Conservation (phyloP, 2,329 filamentous ascomycete species). For the Monosporascus sp. region DNA sequence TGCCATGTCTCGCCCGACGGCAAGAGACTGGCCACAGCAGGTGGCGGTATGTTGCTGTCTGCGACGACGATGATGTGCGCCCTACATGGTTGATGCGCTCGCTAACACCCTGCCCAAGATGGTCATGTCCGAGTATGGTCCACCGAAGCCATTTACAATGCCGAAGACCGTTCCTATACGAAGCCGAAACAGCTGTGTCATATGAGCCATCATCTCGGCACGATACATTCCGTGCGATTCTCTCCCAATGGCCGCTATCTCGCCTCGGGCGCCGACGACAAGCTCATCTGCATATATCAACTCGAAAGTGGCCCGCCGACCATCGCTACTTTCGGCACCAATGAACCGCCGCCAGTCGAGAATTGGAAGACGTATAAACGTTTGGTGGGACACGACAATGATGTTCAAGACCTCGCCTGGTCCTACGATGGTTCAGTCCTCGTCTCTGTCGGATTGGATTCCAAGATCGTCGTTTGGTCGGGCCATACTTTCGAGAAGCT, state of each 20-base stretch:
- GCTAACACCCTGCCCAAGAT: slow-evolving; percentile 46
- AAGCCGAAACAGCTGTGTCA: slow-evolving; percentile 91
- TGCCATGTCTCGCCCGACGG: slow-evolving; percentile 96
- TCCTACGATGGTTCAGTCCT: slow-evolving; percentile 92
- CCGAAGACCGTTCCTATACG: slow-evolving; percentile 63
- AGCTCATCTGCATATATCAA: slow-evolving; percentile 96
- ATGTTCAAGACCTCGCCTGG: slow-evolving; percentile 97
- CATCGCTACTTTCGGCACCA: slow-evolving; percentile 68
- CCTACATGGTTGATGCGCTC: slow-evolving; percentile 1
- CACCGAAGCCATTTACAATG: slow-evolving; percentile 84
- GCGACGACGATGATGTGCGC: slow-evolving; percentile 2
- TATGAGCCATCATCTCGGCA: slow-evolving; percentile 97
- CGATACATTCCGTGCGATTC: slow-evolving; percentile 94
- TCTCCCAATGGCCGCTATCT: slow-evolving; percentile 93
- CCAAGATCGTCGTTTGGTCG: slow-evolving; percentile 97
- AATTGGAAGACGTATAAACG: slow-evolving; percentile 96
- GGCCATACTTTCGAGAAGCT: slow-evolving; percentile 97
- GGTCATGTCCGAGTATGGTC: slow-evolving; percentile 98
- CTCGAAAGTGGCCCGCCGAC: slow-evolving; percentile 77
- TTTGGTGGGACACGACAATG: slow-evolving; percentile 94
- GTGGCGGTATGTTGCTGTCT: slow-evolving; percentile 61
- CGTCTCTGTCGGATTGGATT: slow-evolving; percentile 93
- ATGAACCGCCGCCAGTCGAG: slow-evolving; percentile 87
- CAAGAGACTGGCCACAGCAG: slow-evolving; percentile 83
- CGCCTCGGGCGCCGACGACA: slow-evolving; percentile 95